Evolutionary conservation across 306 rosid genomes (phyloP).

Genomic region (Sicyos baderoa): DNA sequence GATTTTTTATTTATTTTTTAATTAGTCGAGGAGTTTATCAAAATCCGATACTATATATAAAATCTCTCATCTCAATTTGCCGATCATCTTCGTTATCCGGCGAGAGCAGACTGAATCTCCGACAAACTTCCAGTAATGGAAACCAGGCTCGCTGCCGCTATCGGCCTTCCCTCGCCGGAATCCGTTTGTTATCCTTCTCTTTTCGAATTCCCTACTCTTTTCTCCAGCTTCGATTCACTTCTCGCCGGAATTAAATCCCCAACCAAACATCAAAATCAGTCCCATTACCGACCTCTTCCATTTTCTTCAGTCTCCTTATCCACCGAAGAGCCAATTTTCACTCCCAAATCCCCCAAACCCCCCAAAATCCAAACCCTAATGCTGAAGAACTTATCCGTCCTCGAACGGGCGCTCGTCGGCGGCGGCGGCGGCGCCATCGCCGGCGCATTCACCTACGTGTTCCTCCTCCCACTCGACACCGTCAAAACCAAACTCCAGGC

Average conservation of each 20-base stretch:
- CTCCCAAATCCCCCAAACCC: constrained; percentile 18
- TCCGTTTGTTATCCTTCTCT: constrained; percentile 18
- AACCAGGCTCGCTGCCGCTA: constrained; percentile 55
- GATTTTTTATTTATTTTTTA: neutral
- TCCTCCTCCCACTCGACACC: constrained; percentile 79
- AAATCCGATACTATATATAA: neutral
- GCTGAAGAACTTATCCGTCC: constrained; percentile 42
- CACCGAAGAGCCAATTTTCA: constrained; percentile 22
- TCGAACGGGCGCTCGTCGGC: constrained; percentile 81
- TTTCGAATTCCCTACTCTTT: constrained; percentile 29
- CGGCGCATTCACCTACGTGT: constrained; percentile 89
- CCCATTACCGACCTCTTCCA: constrained; percentile 13
- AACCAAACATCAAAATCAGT: neutral
- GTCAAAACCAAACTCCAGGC: constrained; percentile 84
- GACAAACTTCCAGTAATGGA: constrained; percentile 39
- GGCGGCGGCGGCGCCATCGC: constrained; percentile 81
- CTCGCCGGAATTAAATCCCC: constrained; percentile 10
- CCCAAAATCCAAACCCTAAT: constrained; percentile 35
- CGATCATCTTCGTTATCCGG: neutral
- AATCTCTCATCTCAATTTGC: neutral
- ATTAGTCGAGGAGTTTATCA: neutral
- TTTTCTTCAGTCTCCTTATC: constrained; percentile 39
- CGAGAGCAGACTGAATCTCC: neutral
- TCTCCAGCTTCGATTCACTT: constrained; percentile 39
- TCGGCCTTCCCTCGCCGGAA: constrained; percentile 45